These are phyloP conservation scores for Medicago lupulina DNA, from an alignment of 306 rosid genomes.

Conservation along the genomic window DNA sequence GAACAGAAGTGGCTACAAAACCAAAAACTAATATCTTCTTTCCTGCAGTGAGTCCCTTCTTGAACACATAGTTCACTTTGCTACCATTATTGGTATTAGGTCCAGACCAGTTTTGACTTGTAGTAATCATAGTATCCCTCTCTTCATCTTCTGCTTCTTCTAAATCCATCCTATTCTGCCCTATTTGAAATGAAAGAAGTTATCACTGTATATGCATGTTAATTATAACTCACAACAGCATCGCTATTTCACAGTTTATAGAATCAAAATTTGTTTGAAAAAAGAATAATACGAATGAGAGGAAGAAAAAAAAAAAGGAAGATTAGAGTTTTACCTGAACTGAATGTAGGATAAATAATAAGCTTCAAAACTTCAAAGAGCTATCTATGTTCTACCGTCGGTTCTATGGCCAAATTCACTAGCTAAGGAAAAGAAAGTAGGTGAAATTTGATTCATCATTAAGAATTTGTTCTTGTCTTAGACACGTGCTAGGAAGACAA, in stretches of 20 bases:
- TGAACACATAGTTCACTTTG: slow-evolving; percentile 48
- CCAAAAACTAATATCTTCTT: slow-evolving; percentile 63
- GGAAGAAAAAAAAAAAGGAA: neutral
- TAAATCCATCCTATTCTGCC: slow-evolving; percentile 60
- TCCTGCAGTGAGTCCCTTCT: slow-evolving; percentile 55
- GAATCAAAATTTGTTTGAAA: neutral
- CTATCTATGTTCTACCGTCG: neutral
- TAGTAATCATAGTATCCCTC: slow-evolving; percentile 36
- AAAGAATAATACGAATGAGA: neutral
- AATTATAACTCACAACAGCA: neutral
- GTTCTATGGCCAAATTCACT: neutral
- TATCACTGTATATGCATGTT: slow-evolving; percentile 14
- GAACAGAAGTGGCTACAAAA: slow-evolving; percentile 62
- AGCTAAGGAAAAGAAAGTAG: neutral
- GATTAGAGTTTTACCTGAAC: slow-evolving; percentile 30
- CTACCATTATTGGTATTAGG: slow-evolving; percentile 20
- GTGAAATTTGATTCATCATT: slow-evolving; percentile 18
- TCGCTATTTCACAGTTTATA: neutral
- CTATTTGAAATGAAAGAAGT: too few relatives aligned
- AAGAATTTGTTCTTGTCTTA: neutral
- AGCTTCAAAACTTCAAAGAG: slow-evolving; percentile 10
- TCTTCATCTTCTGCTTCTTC: slow-evolving; percentile 54
- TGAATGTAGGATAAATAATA: neutral
- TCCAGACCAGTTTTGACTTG: slow-evolving; percentile 28
- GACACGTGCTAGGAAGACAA: slow-evolving; percentile 29